Percentiles rank a stretch among this genome's conserved stretches.
phyloP scores from a whole-genome alignment of 2,329 filamentous ascomycete species.

The Xylaria sp. region DNA sequence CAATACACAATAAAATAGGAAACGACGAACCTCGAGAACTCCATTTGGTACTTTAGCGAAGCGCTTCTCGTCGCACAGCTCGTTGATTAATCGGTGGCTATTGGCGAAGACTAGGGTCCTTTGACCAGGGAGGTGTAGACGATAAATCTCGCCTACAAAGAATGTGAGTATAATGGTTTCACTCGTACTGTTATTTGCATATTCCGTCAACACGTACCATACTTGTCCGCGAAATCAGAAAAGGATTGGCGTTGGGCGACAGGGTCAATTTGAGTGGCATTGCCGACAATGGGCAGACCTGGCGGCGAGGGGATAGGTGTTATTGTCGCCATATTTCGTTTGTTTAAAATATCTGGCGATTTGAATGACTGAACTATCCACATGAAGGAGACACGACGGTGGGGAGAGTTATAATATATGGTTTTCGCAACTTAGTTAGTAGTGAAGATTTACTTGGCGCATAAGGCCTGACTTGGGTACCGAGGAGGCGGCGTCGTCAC shows the following conservation, averaged over 20 bases:
- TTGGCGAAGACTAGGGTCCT: constrained; percentile 61
- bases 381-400: neutral
- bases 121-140: constrained; percentile 60
- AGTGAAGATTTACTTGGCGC: constrained; percentile 17
- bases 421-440: neutral
- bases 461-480: constrained; percentile 6
- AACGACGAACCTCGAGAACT: too few relatives aligned
- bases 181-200: neutral
- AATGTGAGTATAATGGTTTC: constrained; percentile 28
- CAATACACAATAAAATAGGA: neutral
- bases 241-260: constrained; percentile 67
- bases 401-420: constrained; percentile 25
- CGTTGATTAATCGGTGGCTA: constrained; percentile 67
- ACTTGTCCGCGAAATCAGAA: constrained; percentile 68
- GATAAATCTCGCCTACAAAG: constrained; percentile 66
- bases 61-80: constrained; percentile 72
- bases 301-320: constrained; percentile 70
- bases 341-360: neutral
- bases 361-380: neutral
- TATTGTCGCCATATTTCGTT: constrained; percentile 27
- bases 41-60: constrained; percentile 66
- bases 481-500: constrained; percentile 7
- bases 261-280: constrained; percentile 70
- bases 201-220: constrained; percentile 61
- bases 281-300: constrained; percentile 73